These are phyloP conservation scores for Trypanosoma scelopori DNA, from an alignment of 208 protist species.

Conservation along the genomic window DNA sequence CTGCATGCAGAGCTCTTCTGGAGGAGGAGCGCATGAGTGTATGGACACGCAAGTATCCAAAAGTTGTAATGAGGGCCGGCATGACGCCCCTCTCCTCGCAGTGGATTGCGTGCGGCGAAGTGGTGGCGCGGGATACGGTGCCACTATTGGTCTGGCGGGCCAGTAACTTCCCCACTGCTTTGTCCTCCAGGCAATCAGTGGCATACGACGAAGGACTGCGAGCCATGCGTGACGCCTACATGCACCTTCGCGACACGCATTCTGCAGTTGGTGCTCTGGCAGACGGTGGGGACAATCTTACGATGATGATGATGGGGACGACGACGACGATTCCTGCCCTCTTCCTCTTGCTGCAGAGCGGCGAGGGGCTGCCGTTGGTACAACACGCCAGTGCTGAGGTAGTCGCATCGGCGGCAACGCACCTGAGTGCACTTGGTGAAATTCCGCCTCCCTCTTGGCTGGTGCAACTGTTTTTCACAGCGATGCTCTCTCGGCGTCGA, in stretches of 20 bases:
- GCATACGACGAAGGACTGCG: not conserved
- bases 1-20: not conserved
- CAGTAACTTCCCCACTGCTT: not conserved
- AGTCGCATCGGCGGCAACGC: not conserved
- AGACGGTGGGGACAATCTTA: not conserved
- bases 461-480: not conserved
- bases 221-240: not conserved
- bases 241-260: not conserved
- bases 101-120: not conserved
- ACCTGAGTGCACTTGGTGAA: not conserved
- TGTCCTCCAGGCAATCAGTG: constrained; percentile 1
- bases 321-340: no score
- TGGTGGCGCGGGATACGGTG: not conserved
- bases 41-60: constrained; percentile 10
- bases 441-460: constrained; percentile 1
- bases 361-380: not conserved
- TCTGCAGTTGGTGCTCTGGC: not conserved
- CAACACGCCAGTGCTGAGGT: not conserved
- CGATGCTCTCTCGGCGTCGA: not conserved
- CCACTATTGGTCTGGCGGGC: constrained; percentile 4
- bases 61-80: not conserved
- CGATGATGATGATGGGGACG: not conserved
- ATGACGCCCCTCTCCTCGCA: not conserved
- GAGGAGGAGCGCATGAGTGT: constrained; percentile 9
- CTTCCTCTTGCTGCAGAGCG: no score